Percentiles rank a stretch among this genome's conserved stretches.
Evolutionary conservation across 768 basidiomycete species (phyloP).

Genomic region (Suillus luteus): DNA sequence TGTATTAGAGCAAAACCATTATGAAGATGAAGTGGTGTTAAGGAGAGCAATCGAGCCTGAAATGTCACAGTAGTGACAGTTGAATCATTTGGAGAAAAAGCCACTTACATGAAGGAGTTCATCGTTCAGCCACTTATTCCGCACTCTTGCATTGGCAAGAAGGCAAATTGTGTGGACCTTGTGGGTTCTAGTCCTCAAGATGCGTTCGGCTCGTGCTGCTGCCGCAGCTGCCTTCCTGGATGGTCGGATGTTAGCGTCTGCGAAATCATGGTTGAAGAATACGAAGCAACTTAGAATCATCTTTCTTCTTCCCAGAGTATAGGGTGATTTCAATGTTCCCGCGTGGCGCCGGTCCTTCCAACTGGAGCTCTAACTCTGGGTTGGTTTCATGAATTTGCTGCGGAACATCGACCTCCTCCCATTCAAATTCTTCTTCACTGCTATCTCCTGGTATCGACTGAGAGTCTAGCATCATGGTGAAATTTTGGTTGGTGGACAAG

Average conservation of each 20-base stretch:
- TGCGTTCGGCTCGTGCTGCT: constrained; percentile 64
- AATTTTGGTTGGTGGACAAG: neutral
- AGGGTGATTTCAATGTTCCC: constrained; percentile 73
- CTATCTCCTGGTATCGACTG: constrained; percentile 27
- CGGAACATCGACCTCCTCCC: constrained; percentile 76
- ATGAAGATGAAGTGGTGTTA: constrained; percentile 80
- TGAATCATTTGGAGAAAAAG: neutral
- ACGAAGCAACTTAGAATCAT: constrained; percentile 45
- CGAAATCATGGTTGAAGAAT: neutral
- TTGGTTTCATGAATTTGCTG: constrained; percentile 19
- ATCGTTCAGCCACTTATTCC: constrained; percentile 88
- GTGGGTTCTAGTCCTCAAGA: constrained; percentile 77
- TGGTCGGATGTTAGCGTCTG: constrained; percentile 29
- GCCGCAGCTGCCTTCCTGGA: constrained; percentile 44
- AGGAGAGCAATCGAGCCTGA: constrained; percentile 86
- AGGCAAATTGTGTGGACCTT: constrained; percentile 88
- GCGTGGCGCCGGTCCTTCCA: constrained; percentile 36
- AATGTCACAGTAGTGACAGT: constrained; percentile 14
- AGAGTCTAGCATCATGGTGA: constrained; percentile 21
- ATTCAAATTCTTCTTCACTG: constrained; percentile 73
- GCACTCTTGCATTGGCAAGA: constrained; percentile 67
- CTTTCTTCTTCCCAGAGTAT: constrained; percentile 43
- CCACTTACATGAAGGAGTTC: constrained; percentile 72
- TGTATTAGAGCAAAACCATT: constrained; percentile 80
- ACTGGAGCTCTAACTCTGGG: constrained; percentile 26